A percentile compares a stretch with the other conserved stretches of the same genome.
phyloP scores from a whole-genome alignment of 768 basidiomycete genomes.

The Trametes cubensis region DNA sequence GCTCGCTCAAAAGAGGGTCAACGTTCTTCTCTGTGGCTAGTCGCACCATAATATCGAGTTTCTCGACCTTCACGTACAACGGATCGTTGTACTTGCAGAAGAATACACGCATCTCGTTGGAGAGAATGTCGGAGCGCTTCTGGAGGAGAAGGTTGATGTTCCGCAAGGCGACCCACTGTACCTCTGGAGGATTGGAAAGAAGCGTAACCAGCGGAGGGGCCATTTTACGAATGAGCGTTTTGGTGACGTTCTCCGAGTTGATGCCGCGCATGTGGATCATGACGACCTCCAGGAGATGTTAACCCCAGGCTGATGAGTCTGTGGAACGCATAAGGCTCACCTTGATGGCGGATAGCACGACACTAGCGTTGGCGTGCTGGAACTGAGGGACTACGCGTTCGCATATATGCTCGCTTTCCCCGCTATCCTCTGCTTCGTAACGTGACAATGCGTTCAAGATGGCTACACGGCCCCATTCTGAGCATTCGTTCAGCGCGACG shows the following conservation, averaged over 20 bases:
- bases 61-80: conserved; percentile 98
- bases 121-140: conserved; percentile 85
- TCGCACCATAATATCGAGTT: conserved; percentile 97
- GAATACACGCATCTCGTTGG: conserved; percentile 98
- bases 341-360: conserved; percentile 96
- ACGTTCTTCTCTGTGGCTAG: conserved; percentile 90
- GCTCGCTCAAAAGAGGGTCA: conserved; percentile 90
- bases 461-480: conserved; percentile 98
- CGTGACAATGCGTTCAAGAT: conserved; percentile 84
- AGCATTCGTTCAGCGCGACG: conserved; percentile 96
- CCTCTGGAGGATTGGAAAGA: conserved; percentile 93
- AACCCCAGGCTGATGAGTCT: not conserved
- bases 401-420: conserved; percentile 98
- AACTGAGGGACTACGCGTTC: conserved; percentile 98
- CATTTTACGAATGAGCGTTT: conserved; percentile 92
- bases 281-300: conserved; percentile 64
- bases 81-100: conserved; percentile 99
- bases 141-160: conserved; percentile 97
- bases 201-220: conserved; percentile 95
- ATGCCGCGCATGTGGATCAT: conserved; percentile 96
- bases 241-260: conserved; percentile 77
- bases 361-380: conserved; percentile 95
- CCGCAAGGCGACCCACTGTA: conserved; percentile 97
- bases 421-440: conserved; percentile 82
- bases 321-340: conserved; percentile 42